These are phyloP conservation scores for Gilbertella persicaria DNA, from an alignment of 371 early-diverging fungal genomes.

Conservation along the genomic window DNA sequence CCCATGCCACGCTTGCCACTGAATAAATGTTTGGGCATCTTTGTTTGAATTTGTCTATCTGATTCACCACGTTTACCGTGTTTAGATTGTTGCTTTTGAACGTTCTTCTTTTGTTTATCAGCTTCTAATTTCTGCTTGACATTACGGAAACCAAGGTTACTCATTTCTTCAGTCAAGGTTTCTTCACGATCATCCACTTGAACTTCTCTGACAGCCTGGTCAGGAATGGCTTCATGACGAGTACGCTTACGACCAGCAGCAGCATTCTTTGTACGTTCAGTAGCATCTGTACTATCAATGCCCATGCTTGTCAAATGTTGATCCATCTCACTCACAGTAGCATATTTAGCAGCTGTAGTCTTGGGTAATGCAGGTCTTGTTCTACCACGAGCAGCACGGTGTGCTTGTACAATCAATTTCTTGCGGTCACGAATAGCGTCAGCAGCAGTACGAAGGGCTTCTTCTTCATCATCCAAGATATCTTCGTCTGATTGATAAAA, in stretches of 20 bases:
- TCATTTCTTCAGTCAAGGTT: conserved; percentile 59
- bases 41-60: conserved; percentile 85
- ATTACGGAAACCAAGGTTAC: conserved; percentile 77
- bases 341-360: conserved; percentile 50
- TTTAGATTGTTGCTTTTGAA: conserved; percentile 73
- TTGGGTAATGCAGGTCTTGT: conserved; percentile 67
- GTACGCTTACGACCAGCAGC: conserved; percentile 67
- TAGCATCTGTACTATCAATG: conserved; percentile 52
- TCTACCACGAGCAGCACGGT: conserved; percentile 71
- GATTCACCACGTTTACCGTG: conserved; percentile 91
- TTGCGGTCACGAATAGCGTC: conserved; percentile 84
- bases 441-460: conserved; percentile 77
- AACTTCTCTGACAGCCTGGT: conserved; percentile 60
- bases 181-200: conserved; percentile 56
- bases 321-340: conserved; percentile 59
- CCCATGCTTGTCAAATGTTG: conserved; percentile 64
- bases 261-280: conserved; percentile 55
- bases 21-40: conserved; percentile 98
- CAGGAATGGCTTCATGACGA: conserved; percentile 70
- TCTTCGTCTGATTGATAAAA: conserved; percentile 87
- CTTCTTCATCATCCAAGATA: conserved; percentile 73
- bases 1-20: conserved; percentile 89
- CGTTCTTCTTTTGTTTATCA: conserved; percentile 73
- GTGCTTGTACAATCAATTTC: conserved; percentile 75
- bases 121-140: conserved; percentile 71